These are phyloP conservation scores for Thermomucor indicae-seudaticae DNA, from an alignment of 371 early-diverging fungal genomes.

Conservation along the genomic window DNA sequence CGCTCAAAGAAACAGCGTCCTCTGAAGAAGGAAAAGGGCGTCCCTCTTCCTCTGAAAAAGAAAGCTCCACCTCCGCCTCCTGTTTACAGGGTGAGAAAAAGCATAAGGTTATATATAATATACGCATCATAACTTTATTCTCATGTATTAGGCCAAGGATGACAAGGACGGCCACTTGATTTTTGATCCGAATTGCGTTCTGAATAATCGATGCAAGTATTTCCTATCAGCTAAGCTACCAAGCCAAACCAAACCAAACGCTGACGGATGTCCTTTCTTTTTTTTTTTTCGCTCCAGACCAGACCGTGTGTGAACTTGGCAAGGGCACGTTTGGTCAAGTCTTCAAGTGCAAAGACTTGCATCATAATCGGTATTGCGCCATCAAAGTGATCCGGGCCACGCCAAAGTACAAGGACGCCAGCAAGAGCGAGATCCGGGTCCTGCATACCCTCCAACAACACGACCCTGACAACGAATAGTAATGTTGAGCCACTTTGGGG, in stretches of 20 bases:
- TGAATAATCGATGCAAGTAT: conserved; percentile 69
- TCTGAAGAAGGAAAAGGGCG: no score
- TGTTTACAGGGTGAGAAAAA: no score
- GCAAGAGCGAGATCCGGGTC: conserved; percentile 85
- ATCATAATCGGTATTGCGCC: conserved; percentile 42
- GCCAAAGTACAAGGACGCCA: conserved; percentile 93
- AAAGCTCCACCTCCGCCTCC: no score
- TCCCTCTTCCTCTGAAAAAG: no score
- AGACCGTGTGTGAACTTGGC: conserved; percentile 80
- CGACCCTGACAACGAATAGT: conserved; percentile 72
- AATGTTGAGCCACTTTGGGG: conserved; percentile 28
- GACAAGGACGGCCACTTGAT: conserved; percentile 94
- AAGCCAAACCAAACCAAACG: no score
- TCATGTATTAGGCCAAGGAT: neutral
- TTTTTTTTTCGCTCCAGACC: no score
- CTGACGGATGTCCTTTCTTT: no score
- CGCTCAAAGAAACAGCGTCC: no score
- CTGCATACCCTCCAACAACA: conserved; percentile 69
- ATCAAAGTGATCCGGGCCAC: conserved; percentile 92
- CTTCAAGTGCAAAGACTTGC: conserved; percentile 79
- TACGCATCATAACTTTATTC: neutral
- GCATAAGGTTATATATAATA: neutral
- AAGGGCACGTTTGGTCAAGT: conserved; percentile 98
- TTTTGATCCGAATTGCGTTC: conserved; percentile 67
- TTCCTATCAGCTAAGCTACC: conserved; percentile 1